Evolutionary conservation across 73 alveolate species (phyloP).

Genomic region (Stentor roeselii): DNA sequence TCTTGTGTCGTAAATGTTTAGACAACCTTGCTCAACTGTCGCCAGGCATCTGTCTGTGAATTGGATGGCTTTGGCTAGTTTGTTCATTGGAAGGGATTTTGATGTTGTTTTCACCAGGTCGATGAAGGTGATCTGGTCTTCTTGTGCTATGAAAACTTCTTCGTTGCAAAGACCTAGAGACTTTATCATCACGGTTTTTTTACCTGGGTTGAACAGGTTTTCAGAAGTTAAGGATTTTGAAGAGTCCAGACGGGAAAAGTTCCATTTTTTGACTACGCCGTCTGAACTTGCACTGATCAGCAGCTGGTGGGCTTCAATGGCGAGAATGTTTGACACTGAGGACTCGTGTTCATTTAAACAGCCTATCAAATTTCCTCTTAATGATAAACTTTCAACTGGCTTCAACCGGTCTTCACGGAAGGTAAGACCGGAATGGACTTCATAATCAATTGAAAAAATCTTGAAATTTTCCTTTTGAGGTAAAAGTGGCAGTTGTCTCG

Average conservation of each 20-base stretch:
- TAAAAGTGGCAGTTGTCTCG: background rate
- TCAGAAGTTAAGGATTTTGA: background rate
- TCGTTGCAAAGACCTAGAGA: background rate
- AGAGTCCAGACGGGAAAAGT: background rate
- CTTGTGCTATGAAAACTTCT: background rate
- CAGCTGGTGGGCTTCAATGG: background rate
- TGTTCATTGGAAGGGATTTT: background rate
- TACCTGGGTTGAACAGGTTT: background rate
- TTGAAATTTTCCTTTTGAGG: background rate
- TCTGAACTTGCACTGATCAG: constrained; percentile 8
- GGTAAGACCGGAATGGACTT: background rate
- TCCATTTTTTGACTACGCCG: background rate
- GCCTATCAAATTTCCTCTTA: background rate
- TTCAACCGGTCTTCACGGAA: background rate
- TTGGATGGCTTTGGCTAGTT: background rate
- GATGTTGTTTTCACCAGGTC: background rate
- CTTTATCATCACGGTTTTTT: background rate
- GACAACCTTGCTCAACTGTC: background rate
- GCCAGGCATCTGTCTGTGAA: background rate
- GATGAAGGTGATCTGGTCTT: background rate
- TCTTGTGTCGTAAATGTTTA: constrained; percentile 1
- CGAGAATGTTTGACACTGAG: background rate
- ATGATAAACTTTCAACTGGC: background rate
- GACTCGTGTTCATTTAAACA: constrained; percentile 17
- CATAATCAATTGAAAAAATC: background rate